phyloP scores from a whole-genome alignment of 2,329 filamentous ascomycete genomes.

The Aspergillus novofumigatus region DNA sequence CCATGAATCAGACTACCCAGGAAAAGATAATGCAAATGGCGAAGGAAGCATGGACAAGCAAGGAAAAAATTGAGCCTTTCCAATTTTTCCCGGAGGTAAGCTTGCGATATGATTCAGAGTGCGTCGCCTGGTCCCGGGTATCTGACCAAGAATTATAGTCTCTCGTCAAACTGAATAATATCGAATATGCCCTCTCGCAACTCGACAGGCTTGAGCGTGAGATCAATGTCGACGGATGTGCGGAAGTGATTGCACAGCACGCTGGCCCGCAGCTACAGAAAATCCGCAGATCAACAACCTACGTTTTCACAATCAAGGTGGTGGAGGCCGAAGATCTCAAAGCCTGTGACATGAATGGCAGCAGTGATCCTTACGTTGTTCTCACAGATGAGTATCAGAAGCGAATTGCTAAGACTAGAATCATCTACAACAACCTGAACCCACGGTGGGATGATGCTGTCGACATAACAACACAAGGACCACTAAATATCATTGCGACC shows the following conservation, averaged over 20 bases:
- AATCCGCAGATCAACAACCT: slow-evolving; percentile 72
- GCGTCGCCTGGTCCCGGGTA: not conserved
- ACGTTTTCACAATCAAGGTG: slow-evolving; percentile 98
- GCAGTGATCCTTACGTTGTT: slow-evolving; percentile 95
- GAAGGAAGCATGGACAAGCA: slow-evolving; percentile 86
- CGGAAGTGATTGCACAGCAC: slow-evolving; percentile 70
- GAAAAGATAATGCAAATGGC: slow-evolving; percentile 92
- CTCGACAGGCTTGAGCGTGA: slow-evolving; percentile 84
- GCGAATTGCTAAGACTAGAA: slow-evolving; percentile 87
- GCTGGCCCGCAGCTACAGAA: slow-evolving; percentile 67
- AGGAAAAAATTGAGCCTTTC: slow-evolving; percentile 92
- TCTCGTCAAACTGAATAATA: slow-evolving; percentile 95
- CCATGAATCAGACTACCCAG: slow-evolving; percentile 73
- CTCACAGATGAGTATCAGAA: slow-evolving; percentile 97
- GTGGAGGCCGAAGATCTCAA: slow-evolving; percentile 97
- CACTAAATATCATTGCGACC: slow-evolving; percentile 91
- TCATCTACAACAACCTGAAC: slow-evolving; percentile 85
- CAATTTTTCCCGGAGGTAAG: slow-evolving; percentile 89
- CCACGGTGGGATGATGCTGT: slow-evolving; percentile 97
- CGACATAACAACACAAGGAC: slow-evolving; percentile 87
- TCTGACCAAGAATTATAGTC: slow-evolving; percentile 56
- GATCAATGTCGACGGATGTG: slow-evolving; percentile 89
- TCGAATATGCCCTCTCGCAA: slow-evolving; percentile 90
- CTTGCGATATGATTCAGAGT: slow-evolving; percentile 6
- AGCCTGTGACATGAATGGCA: slow-evolving; percentile 91